Percentiles rank a stretch among this genome's conserved stretches.
phyloP scores from a whole-genome alignment of 331 rosid species.

The Saraca asoca region DNA sequence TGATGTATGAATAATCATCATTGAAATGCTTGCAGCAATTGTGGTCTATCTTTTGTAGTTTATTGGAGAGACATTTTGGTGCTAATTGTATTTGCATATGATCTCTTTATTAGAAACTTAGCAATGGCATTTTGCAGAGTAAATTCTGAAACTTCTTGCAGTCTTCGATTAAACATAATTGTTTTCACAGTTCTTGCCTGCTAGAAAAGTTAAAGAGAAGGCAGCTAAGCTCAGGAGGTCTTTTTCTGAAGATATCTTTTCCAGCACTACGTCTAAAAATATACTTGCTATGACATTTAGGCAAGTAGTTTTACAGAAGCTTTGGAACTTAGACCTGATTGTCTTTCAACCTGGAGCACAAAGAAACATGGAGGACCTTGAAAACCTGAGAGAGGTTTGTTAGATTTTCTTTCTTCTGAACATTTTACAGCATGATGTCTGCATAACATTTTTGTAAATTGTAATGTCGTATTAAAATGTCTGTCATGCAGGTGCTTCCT shows the following conservation, averaged over 20 bases:
- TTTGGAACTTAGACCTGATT: slow-evolving; percentile 70
- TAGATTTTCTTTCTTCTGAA: slow-evolving; percentile 24
- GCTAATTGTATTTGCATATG: slow-evolving; percentile 11
- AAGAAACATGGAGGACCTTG: slow-evolving; percentile 80
- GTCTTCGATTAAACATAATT: slow-evolving; percentile 14
- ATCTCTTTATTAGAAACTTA: not conserved
- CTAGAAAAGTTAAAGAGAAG: slow-evolving; percentile 72
- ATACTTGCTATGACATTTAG: slow-evolving; percentile 87
- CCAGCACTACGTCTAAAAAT: slow-evolving; percentile 55
- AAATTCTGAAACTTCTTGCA: slow-evolving; percentile 14
- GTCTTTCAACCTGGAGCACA: slow-evolving; percentile 74
- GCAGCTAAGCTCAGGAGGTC: slow-evolving; percentile 71
- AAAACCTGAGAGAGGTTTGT: slow-evolving; percentile 80
- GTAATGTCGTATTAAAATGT: slow-evolving; percentile 63
- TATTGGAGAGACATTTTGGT: slow-evolving; percentile 10
- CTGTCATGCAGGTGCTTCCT: slow-evolving; percentile 83
- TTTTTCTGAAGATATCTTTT: slow-evolving; percentile 54
- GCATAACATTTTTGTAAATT: slow-evolving; percentile 41
- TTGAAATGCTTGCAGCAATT: slow-evolving; percentile 1
- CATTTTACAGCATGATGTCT: slow-evolving; percentile 14
- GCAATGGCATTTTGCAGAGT: slow-evolving; percentile 9
- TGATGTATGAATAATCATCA: slow-evolving; percentile 10
- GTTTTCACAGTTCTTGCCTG: slow-evolving; percentile 74
- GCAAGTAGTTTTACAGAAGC: slow-evolving; percentile 82
- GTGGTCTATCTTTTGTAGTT: slow-evolving; percentile 6